Conservation (phyloP, 73 alveolate genomes). For the Symbiodinium pilosum region DNA sequence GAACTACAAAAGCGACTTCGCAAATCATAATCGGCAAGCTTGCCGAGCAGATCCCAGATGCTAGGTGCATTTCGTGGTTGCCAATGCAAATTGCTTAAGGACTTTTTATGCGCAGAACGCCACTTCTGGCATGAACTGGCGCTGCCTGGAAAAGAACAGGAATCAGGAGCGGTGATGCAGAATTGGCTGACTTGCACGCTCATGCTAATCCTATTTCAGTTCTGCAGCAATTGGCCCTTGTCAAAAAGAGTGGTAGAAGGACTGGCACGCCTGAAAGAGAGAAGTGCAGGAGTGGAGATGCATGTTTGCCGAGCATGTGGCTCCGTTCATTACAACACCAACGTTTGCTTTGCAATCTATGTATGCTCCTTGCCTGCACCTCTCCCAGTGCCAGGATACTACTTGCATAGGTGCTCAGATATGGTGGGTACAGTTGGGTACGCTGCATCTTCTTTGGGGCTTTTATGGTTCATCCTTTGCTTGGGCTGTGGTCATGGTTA, state of each 20-base stretch:
- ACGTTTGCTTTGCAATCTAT: slow-evolving; percentile 64
- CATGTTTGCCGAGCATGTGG: slow-evolving; percentile 89
- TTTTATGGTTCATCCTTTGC: too few relatives aligned
- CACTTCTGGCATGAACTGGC: slow-evolving; percentile 28
- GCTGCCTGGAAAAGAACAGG: slow-evolving; percentile 23
- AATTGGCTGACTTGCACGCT: too few relatives aligned
- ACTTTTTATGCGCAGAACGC: slow-evolving; percentile 55
- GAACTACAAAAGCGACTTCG: too few relatives aligned
- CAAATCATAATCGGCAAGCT: too few relatives aligned
- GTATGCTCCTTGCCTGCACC: slow-evolving; percentile 5
- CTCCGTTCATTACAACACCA: slow-evolving; percentile 31
- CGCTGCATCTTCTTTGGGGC: too few relatives aligned
- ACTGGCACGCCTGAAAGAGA: too few relatives aligned
- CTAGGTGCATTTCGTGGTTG: neutral
- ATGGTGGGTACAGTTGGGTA: too few relatives aligned
- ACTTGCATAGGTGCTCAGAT: too few relatives aligned
- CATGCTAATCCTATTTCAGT: too few relatives aligned
- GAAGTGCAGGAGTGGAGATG: slow-evolving; percentile 74
- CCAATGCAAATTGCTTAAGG: neutral
- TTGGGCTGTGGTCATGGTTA: too few relatives aligned
- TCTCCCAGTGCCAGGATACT: too few relatives aligned
- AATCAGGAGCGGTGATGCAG: neutral
- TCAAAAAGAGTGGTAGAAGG: neutral
- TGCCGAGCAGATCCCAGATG: too few relatives aligned
- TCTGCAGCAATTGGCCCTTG: neutral